phyloP scores from a whole-genome alignment of 1,284 basidiomycete genomes.

The Cystobasidiaceae sp. region DNA sequence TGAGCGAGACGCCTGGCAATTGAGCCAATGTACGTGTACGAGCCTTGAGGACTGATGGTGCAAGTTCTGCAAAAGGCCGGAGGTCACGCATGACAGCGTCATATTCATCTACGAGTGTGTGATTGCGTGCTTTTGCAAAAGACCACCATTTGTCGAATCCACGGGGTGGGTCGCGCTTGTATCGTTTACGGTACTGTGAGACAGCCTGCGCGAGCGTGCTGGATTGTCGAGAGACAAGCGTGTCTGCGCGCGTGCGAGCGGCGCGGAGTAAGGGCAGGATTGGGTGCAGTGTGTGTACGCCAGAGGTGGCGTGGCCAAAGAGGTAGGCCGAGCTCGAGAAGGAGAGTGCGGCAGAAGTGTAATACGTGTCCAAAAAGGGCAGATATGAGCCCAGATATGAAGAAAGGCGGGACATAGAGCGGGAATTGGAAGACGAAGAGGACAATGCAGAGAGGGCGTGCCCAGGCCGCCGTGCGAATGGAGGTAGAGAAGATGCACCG shows the following conservation, averaged over 20 bases:
- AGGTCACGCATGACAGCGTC: constrained; percentile 75
- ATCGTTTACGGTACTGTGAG: constrained; percentile 69
- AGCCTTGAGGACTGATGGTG: constrained; percentile 64
- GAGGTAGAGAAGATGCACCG: not conserved
- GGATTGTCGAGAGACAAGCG: constrained; percentile 36
- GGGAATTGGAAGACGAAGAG: constrained; percentile 13
- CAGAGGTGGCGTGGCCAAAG: constrained; percentile 22
- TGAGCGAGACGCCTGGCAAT: constrained; percentile 40
- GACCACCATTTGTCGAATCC: constrained; percentile 86
- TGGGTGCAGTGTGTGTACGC: constrained; percentile 37
- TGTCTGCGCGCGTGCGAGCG: constrained; percentile 29
- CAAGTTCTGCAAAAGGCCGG: constrained; percentile 69
- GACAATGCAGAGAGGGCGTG: not conserved
- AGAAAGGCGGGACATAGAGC: constrained; percentile 6
- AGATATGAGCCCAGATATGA: constrained; percentile 24
- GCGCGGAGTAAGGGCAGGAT: constrained; percentile 39
- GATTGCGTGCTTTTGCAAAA: constrained; percentile 67
- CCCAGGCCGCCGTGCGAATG: not conserved
- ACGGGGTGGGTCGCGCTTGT: constrained; percentile 69
- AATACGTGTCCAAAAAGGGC: constrained; percentile 15
- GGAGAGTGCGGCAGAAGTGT: constrained; percentile 1
- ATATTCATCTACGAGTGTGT: constrained; percentile 84
- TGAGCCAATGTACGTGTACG: constrained; percentile 57
- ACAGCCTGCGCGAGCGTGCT: constrained; percentile 55
- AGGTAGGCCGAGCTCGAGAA: constrained; percentile 31